Evolutionary conservation across 805 yeast species (phyloP).

Genomic region (Spathaspora boniae): DNA sequence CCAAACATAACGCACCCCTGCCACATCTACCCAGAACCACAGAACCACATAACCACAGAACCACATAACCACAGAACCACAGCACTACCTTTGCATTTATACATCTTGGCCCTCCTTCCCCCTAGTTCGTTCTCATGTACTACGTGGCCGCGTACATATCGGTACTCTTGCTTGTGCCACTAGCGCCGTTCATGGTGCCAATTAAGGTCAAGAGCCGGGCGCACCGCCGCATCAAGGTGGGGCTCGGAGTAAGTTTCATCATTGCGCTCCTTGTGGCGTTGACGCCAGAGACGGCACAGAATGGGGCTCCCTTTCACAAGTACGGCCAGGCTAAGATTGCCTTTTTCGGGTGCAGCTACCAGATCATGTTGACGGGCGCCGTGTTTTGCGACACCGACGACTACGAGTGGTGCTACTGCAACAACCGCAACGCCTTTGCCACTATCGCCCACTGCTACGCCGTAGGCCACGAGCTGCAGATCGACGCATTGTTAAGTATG

Average conservation of each 20-base stretch:
- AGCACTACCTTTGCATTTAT: too few species aligned
- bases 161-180: constrained; percentile 11
- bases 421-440: constrained; percentile 30
- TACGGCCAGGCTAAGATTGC: constrained; percentile 30
- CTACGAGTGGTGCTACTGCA: constrained; percentile 21
- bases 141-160: constrained; percentile 14
- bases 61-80: too few species aligned
- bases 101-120: too few species aligned
- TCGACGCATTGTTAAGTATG: constrained; percentile 20
- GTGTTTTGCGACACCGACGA: constrained; percentile 18
- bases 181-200: constrained; percentile 16
- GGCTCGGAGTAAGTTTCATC: constrained; percentile 10
- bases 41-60: too few species aligned
- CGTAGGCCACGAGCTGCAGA: constrained; percentile 20
- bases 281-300: constrained; percentile 24
- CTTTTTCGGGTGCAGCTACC: constrained; percentile 26
- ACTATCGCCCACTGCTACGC: constrained; percentile 35
- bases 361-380: constrained; percentile 15
- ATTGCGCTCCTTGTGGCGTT: constrained; percentile 13
- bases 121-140: too few species aligned
- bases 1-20: too few species aligned
- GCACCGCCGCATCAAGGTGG: constrained; percentile 4
- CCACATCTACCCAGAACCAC: too few species aligned
- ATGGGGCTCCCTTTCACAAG: constrained; percentile 30
- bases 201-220: constrained; percentile 2